Base-by-base conservation (phyloP, 192 early-diverging fungal genomes). In the Cladochytrium replicatum region DNA sequence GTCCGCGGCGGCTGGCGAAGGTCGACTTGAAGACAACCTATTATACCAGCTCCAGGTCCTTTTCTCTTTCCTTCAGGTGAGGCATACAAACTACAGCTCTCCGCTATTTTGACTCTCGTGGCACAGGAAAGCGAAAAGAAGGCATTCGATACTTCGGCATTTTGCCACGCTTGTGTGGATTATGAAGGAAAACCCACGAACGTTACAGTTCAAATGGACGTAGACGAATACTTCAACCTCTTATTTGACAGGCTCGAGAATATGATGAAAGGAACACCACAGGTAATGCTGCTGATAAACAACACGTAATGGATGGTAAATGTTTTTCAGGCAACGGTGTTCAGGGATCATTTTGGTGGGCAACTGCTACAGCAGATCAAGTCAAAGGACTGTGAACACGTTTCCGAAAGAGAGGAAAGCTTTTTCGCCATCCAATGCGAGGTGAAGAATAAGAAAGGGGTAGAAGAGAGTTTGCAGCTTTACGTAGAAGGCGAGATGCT, bases 211-310 rank as follows among this genome's bases (percentile, higher is more conserved):
- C 75, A 77, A 25, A 79, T 75, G 74, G 75, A 77, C 34, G 75
- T 79, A 2, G 74, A 77, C 27, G 74, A 77, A 54, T 77, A 69
- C 26, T 77, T 79, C 55, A 78, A 57, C 57, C 66, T 68, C 34
- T 54, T 77, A 11, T 74, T 77, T 57, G 74, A 77, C 39, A 62
- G 75, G 7, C 41, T 77, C 26, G 75, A 77, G 48, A 67, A 46
- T 43, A 62, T 63, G 37, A 54, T 77, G 8, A 62, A 64, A 28
- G 56, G 60, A 11, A 68, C 66, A 1, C 59, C 63, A 0, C 61
- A n/a, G n/a, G n/a, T n/a, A n/a, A n/a, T n/a, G n/a, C n/a, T n/a
- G n/a, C n/a, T n/a, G n/a, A n/a, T n/a, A n/a, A n/a, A n/a, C n/a
- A n/a, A n/a, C n/a, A n/a, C n/a, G n/a, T n/a, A n/a, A n/a, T n/a